phyloP scores from a whole-genome alignment of 1,284 basidiomycete species.

The Athelia sp. region DNA sequence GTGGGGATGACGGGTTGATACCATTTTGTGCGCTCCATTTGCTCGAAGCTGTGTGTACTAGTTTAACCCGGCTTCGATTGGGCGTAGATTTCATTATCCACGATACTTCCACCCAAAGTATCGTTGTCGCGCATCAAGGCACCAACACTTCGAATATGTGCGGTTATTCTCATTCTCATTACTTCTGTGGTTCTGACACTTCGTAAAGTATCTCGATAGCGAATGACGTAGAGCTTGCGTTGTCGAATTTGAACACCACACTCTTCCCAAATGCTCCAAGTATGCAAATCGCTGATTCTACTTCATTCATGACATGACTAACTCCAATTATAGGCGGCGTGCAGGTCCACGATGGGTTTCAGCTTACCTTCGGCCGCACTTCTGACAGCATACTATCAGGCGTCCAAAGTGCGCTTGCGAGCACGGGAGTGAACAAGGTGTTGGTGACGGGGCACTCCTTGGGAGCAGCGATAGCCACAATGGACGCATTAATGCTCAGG shows the following conservation, averaged over 20 bases:
- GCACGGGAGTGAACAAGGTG: conserved; percentile 31
- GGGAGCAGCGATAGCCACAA: conserved; percentile 38
- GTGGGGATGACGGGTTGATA: conserved; percentile 30
- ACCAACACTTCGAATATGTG: conserved; percentile 32
- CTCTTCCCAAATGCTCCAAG: conserved; percentile 30
- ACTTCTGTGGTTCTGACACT: neutral
- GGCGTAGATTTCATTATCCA: conserved; percentile 36
- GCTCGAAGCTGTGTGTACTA: neutral
- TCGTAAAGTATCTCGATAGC: conserved; percentile 35
- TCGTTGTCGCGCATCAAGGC: conserved; percentile 47
- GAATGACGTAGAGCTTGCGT: conserved; percentile 35
- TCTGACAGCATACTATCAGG: conserved; percentile 34
- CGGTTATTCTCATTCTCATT: neutral
- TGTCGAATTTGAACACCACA: conserved; percentile 30
- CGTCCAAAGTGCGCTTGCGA: conserved; percentile 29
- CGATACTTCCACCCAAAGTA: conserved; percentile 29
- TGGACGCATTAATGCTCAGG: conserved; percentile 38
- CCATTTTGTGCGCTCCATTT: conserved; percentile 26
- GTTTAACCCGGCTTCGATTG: neutral
- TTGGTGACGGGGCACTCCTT: conserved; percentile 36
- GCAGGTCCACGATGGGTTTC: conserved; percentile 41
- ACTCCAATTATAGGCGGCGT: conserved; percentile 19
- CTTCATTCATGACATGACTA: conserved; percentile 5
- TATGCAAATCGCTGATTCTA: conserved; percentile 10
- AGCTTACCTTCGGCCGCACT: conserved; percentile 38